These are phyloP conservation scores for Argentina anserina DNA, from an alignment of 306 rosid genomes.

Conservation along the genomic window DNA sequence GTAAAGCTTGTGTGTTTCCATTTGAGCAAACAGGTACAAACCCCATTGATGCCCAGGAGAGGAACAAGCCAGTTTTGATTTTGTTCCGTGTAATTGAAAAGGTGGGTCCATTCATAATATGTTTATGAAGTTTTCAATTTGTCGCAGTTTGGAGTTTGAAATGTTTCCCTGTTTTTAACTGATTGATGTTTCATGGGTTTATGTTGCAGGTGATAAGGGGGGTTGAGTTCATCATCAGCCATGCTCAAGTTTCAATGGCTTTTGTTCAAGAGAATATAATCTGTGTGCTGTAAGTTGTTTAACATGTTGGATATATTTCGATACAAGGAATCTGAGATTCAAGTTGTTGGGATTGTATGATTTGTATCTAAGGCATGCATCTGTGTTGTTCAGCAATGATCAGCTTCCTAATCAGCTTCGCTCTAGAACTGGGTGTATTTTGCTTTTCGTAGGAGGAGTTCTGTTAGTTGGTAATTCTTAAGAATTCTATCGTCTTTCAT, in stretches of 20 bases:
- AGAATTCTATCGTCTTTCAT: neutral
- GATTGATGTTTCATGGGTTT: slow-evolving; percentile 21
- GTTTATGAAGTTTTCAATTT: no score
- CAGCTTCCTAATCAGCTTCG: slow-evolving; percentile 67
- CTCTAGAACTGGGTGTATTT: slow-evolving; percentile 61
- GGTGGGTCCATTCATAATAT: no score
- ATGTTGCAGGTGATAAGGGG: no score
- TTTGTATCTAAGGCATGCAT: slow-evolving; percentile 17
- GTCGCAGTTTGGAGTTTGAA: no score
- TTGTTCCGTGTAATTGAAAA: no score
- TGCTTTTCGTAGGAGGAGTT: slow-evolving; percentile 88
- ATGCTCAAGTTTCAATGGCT: slow-evolving; percentile 87
- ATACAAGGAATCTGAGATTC: neutral
- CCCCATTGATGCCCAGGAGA: no score
- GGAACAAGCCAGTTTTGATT: no score
- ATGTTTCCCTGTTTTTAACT: no score
- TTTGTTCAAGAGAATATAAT: slow-evolving; percentile 81
- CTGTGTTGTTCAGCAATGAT: slow-evolving; percentile 59
- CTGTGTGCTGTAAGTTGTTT: slow-evolving; percentile 60
- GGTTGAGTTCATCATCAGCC: slow-evolving; percentile 86
- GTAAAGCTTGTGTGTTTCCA: no score
- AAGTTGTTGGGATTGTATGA: slow-evolving; percentile 10
- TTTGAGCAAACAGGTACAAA: no score
- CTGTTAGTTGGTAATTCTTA: slow-evolving; percentile 52
- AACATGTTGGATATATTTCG: neutral